Base-by-base conservation (phyloP, 2,329 filamentous ascomycete species). In the Colletotrichum salicis region DNA sequence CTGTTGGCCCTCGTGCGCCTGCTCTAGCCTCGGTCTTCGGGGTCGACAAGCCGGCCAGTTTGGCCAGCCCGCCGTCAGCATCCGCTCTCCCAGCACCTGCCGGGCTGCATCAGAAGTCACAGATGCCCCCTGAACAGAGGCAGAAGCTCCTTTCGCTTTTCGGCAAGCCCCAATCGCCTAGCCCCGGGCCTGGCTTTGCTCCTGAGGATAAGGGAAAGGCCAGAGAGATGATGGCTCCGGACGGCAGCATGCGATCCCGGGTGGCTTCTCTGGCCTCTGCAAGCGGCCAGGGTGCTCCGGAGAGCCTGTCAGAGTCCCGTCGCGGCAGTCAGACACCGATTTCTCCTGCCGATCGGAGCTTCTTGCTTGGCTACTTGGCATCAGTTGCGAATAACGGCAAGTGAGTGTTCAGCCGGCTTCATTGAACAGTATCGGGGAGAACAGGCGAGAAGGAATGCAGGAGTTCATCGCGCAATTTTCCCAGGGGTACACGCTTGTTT, bases 361-460 rank as follows among this genome's bases (percentile, higher is more conserved):
- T 96, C 76, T 82, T 97, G 78, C 85, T 96, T 63, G 92, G 89
- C 11, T 96, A 94, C 78, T 82, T 97, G 76, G 89, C 94, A 74
- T 85, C 85, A 31, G 84, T 86, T 3, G 85, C 86, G 12, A 82
- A 83, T 45, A 83, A 77, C 55, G 78, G 31, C 13, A 72, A 72
- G 33, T 72, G 27, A 72, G 60, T 31, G n/a, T 31, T 12, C 19
- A 19, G 19, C n/a, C 27, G 27, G 31, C n/a, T 5, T 27, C 22
- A 24, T 35, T 35, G 60, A 37, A 63, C 29, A 15, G 22, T n/a
- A 22, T 11, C 13, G n/a, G 12, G 31, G 48, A n/a, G 51, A n/a
- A 2, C 29, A 52, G n/a, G 35, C 27, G 15, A 35, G 31, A 10
- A 35, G 45, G 8, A 52, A 12, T 24, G 6, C n/a, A 37, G n/a